Conservation (phyloP, 78 protist genomes). For the Guillardia theta region DNA sequence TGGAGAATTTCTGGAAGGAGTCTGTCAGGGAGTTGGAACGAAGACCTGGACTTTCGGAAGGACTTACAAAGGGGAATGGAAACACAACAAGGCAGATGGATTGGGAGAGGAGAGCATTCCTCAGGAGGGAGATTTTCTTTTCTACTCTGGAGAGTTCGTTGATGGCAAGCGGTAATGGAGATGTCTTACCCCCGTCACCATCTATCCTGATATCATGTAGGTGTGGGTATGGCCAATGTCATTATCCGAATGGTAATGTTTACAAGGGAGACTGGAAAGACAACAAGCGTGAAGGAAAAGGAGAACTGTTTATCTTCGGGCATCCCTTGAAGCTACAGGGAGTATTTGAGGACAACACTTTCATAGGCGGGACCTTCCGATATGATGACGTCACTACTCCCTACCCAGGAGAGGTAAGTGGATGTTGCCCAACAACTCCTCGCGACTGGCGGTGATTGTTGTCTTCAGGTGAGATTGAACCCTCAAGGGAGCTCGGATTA, state of each 20-base stretch:
- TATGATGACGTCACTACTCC: background rate
- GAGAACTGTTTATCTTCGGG: background rate
- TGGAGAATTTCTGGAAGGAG: background rate
- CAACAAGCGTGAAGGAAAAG: too few relatives aligned
- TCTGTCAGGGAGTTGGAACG: constrained; percentile 23
- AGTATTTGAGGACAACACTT: background rate
- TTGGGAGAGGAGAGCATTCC: background rate
- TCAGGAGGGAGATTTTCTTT: background rate
- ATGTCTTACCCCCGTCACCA: too few relatives aligned
- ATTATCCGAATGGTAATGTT: background rate
- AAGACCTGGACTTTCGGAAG: background rate
- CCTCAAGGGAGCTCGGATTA: too few relatives aligned
- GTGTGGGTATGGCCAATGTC: too few relatives aligned
- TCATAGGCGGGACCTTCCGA: background rate
- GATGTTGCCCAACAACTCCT: too few relatives aligned
- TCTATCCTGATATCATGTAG: too few relatives aligned
- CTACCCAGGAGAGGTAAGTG: background rate
- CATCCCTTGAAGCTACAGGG: too few relatives aligned
- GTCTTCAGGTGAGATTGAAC: too few relatives aligned
- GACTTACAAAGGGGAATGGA: background rate
- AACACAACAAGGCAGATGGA: background rate
- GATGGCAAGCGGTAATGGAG: background rate
- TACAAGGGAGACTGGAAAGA: background rate
- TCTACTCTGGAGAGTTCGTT: constrained; percentile 4
- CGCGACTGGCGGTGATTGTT: too few relatives aligned